Base-by-base conservation (phyloP, 352 stramenopile genomes). In the Phytophthora boehmeriae region DNA sequence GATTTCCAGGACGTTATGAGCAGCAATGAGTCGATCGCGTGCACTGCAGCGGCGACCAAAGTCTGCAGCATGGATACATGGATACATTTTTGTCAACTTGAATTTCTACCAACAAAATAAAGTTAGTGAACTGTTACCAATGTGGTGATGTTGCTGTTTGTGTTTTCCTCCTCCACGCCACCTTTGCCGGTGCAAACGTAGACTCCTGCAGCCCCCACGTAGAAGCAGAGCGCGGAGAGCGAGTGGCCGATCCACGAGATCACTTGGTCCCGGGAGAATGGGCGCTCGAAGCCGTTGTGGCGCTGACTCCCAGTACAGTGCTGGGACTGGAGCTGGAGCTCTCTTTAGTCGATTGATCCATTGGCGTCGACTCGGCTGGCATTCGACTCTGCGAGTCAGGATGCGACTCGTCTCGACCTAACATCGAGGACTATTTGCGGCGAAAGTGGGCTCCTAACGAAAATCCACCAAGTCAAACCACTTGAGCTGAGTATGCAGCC, bases 191-290 rank as follows among this genome's bases (percentile, higher is more conserved):
- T 69, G 36, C 16, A 63, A 10, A 73, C 32, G 19, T 68, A 73
- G 13, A 86, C 8, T 2, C 66, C 68, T 11, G 57, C 59, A 1
- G 73, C 67, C 0, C 64, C 82, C 17, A 82, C 65, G 57, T 86
- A 90, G 50, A 95, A 89, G 45, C 76, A 80, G 17, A 78, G 27
- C 1, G 83, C 81, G 4, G 83, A 92, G 11, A 92, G 34, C 28
- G 75, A 66, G 50, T 96, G 87, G 11, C 85, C 83, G 5, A 73
- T 54, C 72, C 83, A 92, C 1, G 83, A 86, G 60, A 93, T 76
- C 38, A 91, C 72, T 49, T 96, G 87, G 51, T 96, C 87, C 16
- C 76, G 73, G n/a, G 87, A 90, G 46, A 78, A 88, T 16, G 87
- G 87, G 4, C 65, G 64, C 51, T 90, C 71, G 17, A 94, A 75